Conservation (phyloP, 2,329 filamentous ascomycete species). For the Hymenoscyphus fraxineus region DNA sequence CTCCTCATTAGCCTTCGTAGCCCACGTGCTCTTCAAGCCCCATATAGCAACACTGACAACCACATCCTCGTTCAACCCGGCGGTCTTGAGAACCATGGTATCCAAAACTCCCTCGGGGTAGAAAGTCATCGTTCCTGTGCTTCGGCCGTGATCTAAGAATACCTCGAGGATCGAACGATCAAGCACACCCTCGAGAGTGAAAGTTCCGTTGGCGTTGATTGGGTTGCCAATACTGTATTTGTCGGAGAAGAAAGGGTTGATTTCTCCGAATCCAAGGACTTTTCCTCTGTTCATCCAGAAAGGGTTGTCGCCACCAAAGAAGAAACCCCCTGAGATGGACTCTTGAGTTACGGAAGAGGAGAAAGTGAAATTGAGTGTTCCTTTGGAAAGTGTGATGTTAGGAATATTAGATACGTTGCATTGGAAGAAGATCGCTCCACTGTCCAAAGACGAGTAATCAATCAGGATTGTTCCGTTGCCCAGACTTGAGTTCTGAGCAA, state of each 20-base stretch:
- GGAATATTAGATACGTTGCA: slow-evolving; percentile 46
- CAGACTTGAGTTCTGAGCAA: slow-evolving; percentile 43
- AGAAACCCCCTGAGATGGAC: slow-evolving; percentile 46
- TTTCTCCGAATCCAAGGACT: slow-evolving; percentile 42
- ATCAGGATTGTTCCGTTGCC: slow-evolving; percentile 47
- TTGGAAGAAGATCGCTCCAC: slow-evolving; percentile 52
- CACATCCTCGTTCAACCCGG: slow-evolving; percentile 28
- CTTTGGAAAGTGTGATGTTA: slow-evolving; percentile 17
- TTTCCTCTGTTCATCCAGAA: slow-evolving; percentile 50
- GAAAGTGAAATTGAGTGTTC: slow-evolving; percentile 50
- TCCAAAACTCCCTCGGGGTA: slow-evolving; percentile 42
- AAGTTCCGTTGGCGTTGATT: slow-evolving; percentile 24
- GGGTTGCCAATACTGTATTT: slow-evolving; percentile 40
- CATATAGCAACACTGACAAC: slow-evolving; percentile 34
- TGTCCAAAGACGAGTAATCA: slow-evolving; percentile 48
- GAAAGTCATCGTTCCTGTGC: slow-evolving; percentile 48
- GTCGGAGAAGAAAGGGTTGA: slow-evolving; percentile 53
- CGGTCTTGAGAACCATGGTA: slow-evolving; percentile 27
- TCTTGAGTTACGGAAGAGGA: slow-evolving; percentile 47
- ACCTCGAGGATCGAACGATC: slow-evolving; percentile 54
- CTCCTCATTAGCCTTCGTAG: slow-evolving; percentile 15
- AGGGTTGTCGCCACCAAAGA: slow-evolving; percentile 44
- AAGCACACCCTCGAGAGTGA: slow-evolving; percentile 45
- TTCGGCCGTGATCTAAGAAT: slow-evolving; percentile 50
- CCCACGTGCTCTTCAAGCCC: slow-evolving; percentile 40